phyloP scores from a whole-genome alignment of 2,329 filamentous ascomycete genomes.

The Nemania sp. region DNA sequence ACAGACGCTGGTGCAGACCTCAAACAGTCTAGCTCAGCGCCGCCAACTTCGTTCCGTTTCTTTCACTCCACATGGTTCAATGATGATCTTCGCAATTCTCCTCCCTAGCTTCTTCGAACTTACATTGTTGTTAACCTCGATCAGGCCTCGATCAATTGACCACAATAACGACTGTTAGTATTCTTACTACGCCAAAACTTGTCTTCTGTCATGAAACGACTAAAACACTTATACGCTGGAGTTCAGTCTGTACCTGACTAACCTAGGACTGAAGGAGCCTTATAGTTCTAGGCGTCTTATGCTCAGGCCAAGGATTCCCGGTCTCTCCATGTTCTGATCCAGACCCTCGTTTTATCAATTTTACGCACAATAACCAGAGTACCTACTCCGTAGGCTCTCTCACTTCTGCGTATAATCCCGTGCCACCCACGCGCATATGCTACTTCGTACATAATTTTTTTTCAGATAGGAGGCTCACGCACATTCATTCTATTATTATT shows the following conservation, averaged over 20 bases:
- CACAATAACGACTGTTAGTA: neutral
- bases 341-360: neutral
- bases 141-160: neutral
- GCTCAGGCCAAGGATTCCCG: neutral
- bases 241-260: conserved; percentile 19
- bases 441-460: no score
- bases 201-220: neutral
- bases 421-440: conserved; percentile 9
- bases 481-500: conserved; percentile 18
- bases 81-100: conserved; percentile 17
- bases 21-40: neutral
- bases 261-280: conserved; percentile 19
- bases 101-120: conserved; percentile 8
- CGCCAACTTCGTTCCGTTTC: neutral
- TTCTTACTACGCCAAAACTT: neutral
- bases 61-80: conserved; percentile 10
- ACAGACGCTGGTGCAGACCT: conserved; percentile 4
- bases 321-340: neutral
- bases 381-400: neutral
- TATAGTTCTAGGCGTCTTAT: conserved; percentile 7
- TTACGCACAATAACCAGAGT: neutral
- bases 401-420: neutral
- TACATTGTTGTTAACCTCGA: neutral
- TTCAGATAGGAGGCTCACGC: neutral
- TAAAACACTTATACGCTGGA: neutral